Base-by-base conservation (phyloP, 2,329 filamentous ascomycete species). In the Lachnellula suecica region DNA sequence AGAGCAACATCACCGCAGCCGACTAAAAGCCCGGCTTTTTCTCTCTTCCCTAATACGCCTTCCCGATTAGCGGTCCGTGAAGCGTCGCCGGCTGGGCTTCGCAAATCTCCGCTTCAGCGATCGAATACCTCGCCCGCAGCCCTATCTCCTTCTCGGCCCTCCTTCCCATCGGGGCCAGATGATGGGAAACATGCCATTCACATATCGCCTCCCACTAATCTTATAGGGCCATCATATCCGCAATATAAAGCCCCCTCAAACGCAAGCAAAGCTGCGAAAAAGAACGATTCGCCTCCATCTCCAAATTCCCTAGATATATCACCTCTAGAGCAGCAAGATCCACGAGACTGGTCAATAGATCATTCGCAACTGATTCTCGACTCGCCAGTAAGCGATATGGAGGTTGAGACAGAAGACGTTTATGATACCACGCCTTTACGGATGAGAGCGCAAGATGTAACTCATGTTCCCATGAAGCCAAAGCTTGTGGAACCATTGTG, bases 91-190 rank as follows among this genome's bases (percentile, higher is more conserved):
- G 42, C 45, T 20, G 23, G 43, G 41, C 11, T 10, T 47, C 47
- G 43, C 20, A 37, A 23, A n/a, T n/a, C 34, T 22, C 50, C 57
- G 11, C 60, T 71, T 4, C 58, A 69, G 19, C 76, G 82, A 24
- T 79, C 81, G 2, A 79, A 81, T 58, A 84, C 82, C 3, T 79
- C 78, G 13, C 80, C 81, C 2, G 77, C 76, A 13, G 65, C 69
- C 19, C 63, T 79, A 5, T 80, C 79, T 4, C 77, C 78, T 47
- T 20, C 77, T 73, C 53, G 69, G 68, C 47, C 58, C 44, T 61
- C 50, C 45, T 68, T 59, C 54, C 56, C 56, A 44, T 57, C 46
- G 13, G 50, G 57, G 5, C 31, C 47, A 29, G 52, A 59, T 4
- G 61, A 61, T n/a, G 54, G 58, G 40, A 44, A 35, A 15, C 59